Conservation (phyloP, 495 filamentous ascomycete species). For the Filosporella fistucella region DNA sequence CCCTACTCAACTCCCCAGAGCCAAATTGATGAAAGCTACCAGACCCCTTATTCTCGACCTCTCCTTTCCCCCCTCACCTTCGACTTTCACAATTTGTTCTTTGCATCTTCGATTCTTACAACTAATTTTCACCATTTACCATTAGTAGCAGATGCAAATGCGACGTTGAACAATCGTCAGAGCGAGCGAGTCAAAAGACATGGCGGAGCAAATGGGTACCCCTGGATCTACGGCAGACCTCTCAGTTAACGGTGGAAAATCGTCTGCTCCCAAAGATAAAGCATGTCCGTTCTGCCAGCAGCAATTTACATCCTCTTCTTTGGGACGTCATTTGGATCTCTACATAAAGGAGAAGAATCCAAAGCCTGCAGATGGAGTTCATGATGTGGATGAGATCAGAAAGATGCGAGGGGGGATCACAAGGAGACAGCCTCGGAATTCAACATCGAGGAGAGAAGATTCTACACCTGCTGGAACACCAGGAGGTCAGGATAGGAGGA, state of each 20-base stretch:
- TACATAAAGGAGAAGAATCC: conserved; percentile 87
- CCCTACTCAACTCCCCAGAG: no score
- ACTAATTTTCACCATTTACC: neutral
- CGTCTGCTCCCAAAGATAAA: conserved; percentile 63
- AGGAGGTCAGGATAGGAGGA: conserved; percentile 15
- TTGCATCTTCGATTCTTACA: neutral
- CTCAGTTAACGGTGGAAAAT: conserved; percentile 27
- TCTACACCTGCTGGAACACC: conserved; percentile 40
- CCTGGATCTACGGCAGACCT: conserved; percentile 45
- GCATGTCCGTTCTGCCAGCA: conserved; percentile 82
- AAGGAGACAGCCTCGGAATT: conserved; percentile 67
- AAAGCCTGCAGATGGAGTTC: conserved; percentile 75
- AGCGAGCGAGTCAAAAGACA: neutral
- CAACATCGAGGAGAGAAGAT: conserved; percentile 45
- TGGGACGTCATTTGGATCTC: conserved; percentile 88
- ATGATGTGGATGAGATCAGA: conserved; percentile 82
- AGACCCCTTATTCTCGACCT: neutral
- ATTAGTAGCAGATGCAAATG: neutral
- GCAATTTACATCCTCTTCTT: conserved; percentile 82
- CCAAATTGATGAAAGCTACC: neutral
- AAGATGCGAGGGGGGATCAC: conserved; percentile 79
- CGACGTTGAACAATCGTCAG: neutral
- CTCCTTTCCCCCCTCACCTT: neutral
- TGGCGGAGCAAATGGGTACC: conserved; percentile 28
- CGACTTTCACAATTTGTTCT: neutral